Conservation (phyloP, 371 early-diverging fungal genomes). For the Mortierella sp. region DNA sequence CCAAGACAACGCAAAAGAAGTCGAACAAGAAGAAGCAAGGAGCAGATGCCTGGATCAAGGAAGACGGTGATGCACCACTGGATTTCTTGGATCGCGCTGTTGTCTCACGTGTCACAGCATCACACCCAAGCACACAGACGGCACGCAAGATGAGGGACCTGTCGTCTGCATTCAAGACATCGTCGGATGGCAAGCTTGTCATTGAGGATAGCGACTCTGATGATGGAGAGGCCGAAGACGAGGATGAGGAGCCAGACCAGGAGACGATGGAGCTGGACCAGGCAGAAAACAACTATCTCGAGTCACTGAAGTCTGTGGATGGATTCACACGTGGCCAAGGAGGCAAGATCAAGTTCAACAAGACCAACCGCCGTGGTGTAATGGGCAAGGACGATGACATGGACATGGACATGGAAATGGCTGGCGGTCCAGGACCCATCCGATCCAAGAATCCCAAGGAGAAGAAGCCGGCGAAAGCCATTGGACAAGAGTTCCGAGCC, state of each 20-base stretch:
- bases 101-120: constrained; percentile 79
- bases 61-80: constrained; percentile 83
- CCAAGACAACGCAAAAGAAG: constrained; percentile 53
- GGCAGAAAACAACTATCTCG: constrained; percentile 85
- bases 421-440: constrained; percentile 49
- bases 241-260: constrained; percentile 52
- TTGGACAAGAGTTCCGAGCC: constrained; percentile 68
- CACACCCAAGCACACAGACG: constrained; percentile 37
- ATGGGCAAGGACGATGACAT: constrained; percentile 62
- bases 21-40: constrained; percentile 59
- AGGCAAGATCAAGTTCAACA: constrained; percentile 90
- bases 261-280: constrained; percentile 60
- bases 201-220: constrained; percentile 74
- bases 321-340: constrained; percentile 86
- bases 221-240: constrained; percentile 38
- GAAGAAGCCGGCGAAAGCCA: constrained; percentile 24
- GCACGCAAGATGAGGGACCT: constrained; percentile 63
- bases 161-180: constrained; percentile 67
- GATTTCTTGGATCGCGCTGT: constrained; percentile 94
- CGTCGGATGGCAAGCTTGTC: constrained; percentile 83
- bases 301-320: constrained; percentile 81
- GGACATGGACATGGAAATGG: constrained; percentile 60
- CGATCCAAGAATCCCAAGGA: constrained; percentile 44
- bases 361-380: constrained; percentile 65
- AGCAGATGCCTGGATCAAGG: constrained; percentile 75